A percentile compares a stretch with the other conserved stretches of the same genome.
Conservation (phyloP, 345 rosid genomes). For the Anastatica hierochuntica region DNA sequence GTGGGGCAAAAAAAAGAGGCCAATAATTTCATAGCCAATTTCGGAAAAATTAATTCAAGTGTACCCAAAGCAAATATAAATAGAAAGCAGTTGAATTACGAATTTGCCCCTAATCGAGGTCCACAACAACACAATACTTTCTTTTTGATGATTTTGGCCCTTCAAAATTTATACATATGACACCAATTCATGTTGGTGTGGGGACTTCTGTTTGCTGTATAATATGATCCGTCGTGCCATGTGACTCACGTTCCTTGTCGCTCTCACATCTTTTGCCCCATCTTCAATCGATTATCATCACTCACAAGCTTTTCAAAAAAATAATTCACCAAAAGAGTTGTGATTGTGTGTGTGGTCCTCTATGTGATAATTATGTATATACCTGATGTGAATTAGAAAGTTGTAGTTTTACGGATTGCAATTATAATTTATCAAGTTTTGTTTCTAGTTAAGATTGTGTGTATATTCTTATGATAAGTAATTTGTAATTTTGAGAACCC, state of each 20-base stretch:
- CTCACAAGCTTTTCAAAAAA: slow-evolving; percentile 13
- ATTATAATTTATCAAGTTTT: too few species aligned
- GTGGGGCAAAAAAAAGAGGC: slow-evolving; percentile 19
- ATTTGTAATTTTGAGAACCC: too few species aligned
- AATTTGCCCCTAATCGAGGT: slow-evolving; percentile 5
- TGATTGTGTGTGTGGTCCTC: slow-evolving; percentile 20
- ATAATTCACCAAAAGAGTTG: neutral
- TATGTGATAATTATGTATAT: neutral
- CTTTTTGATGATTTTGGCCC: slow-evolving; percentile 18
- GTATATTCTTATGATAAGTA: too few species aligned
- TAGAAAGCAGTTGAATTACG: slow-evolving; percentile 1
- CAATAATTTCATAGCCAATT: slow-evolving; percentile 20
- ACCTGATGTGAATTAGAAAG: slow-evolving; percentile 3
- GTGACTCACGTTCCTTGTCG: slow-evolving; percentile 34
- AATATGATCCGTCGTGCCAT: slow-evolving; percentile 21
- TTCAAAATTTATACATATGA: slow-evolving; percentile 21
- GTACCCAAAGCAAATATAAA: too few species aligned
- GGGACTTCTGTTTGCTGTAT: slow-evolving; percentile 26
- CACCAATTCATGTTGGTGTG: slow-evolving; percentile 27
- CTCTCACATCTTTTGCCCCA: slow-evolving; percentile 26
- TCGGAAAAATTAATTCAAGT: slow-evolving; percentile 6
- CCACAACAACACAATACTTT: slow-evolving; percentile 12
- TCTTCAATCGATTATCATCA: slow-evolving; percentile 17
- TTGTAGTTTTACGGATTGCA: neutral
- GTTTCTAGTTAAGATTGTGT: too few species aligned